Percentiles rank a stretch among this genome's conserved stretches.
Evolutionary conservation across 2,329 filamentous ascomycete genomes (phyloP).

Genomic region (Zymoseptoria crescenta): DNA sequence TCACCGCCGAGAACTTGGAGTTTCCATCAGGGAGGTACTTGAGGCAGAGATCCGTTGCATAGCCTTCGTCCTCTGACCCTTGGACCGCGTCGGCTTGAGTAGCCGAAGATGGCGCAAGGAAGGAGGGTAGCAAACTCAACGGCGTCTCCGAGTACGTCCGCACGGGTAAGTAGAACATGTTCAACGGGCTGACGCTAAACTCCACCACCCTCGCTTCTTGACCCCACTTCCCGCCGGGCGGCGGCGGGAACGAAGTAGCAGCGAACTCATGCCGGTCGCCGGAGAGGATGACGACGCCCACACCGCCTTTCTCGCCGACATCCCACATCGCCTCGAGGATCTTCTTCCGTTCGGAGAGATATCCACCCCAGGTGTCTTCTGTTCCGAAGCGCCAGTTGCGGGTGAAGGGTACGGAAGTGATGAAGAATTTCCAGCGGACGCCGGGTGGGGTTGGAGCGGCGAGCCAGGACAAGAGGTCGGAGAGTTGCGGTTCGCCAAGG

Average conservation of each 20-base stretch:
- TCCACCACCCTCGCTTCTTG: constrained; percentile 67
- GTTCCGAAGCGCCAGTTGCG: constrained; percentile 93
- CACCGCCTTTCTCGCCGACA: constrained; percentile 57
- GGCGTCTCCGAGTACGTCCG: constrained; percentile 65
- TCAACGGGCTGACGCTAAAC: constrained; percentile 84
- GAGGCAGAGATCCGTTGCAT: constrained; percentile 67
- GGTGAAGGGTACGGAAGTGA: constrained; percentile 87
- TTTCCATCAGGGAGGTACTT: constrained; percentile 82
- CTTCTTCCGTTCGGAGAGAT: constrained; percentile 67
- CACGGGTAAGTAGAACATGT: constrained; percentile 86
- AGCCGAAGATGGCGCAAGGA: not conserved
- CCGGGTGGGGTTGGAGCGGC: constrained; percentile 62
- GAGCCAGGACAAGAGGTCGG: constrained; percentile 72
- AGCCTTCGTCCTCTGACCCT: constrained; percentile 44
- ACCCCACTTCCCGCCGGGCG: constrained; percentile 46
- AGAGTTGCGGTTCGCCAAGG: constrained; percentile 71
- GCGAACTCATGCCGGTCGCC: constrained; percentile 97
- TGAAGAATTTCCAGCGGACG: constrained; percentile 87
- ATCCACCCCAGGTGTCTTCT: constrained; percentile 90
- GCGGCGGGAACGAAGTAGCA: constrained; percentile 64
- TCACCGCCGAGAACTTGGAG: constrained; percentile 78
- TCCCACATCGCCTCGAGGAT: constrained; percentile 92
- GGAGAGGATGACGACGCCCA: constrained; percentile 76
- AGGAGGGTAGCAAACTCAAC: not conserved
- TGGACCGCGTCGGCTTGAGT: constrained; percentile 10